phyloP scores from a whole-genome alignment of 1,284 basidiomycete species.

The Leccinum fallax region DNA sequence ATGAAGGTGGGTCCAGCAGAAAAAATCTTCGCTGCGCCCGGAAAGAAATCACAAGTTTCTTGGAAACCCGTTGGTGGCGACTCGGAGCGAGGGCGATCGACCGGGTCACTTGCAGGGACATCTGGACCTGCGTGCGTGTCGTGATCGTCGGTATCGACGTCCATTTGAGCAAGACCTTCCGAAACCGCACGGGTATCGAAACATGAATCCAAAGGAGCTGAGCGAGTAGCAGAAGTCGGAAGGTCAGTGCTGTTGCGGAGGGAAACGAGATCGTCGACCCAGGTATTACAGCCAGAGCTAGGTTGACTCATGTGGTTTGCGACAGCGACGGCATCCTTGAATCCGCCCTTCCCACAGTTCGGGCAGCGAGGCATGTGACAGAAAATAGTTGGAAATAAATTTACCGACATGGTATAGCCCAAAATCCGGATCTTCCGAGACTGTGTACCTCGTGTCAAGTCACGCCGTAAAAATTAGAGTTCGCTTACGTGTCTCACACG shows the following conservation, averaged over 20 bases:
- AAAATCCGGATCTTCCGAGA: no score
- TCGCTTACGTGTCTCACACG: no score
- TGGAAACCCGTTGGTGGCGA: no score
- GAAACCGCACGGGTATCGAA: neutral
- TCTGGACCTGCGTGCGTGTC: neutral
- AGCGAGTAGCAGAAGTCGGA: neutral
- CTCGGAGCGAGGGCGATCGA: no score
- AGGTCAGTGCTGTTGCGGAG: neutral
- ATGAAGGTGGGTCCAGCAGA: no score
- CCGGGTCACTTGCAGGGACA: neutral
- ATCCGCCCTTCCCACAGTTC: neutral
- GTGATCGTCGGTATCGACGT: neutral
- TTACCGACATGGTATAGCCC: no score
- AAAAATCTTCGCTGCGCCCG: neutral
- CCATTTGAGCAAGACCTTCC: neutral
- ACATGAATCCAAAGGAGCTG: neutral
- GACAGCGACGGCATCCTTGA: neutral
- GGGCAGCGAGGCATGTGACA: neutral
- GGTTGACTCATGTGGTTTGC: constrained; percentile 3
- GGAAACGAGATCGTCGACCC: neutral
- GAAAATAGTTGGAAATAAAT: no score
- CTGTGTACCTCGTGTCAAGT: no score
- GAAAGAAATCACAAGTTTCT: neutral
- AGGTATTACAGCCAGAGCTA: neutral
- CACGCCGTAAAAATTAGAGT: no score